A percentile compares a stretch with the other conserved stretches of the same genome.
These are phyloP conservation scores for Basidiobolus meristosporus DNA, from an alignment of 371 early-diverging fungal species.

Conservation along the genomic window DNA sequence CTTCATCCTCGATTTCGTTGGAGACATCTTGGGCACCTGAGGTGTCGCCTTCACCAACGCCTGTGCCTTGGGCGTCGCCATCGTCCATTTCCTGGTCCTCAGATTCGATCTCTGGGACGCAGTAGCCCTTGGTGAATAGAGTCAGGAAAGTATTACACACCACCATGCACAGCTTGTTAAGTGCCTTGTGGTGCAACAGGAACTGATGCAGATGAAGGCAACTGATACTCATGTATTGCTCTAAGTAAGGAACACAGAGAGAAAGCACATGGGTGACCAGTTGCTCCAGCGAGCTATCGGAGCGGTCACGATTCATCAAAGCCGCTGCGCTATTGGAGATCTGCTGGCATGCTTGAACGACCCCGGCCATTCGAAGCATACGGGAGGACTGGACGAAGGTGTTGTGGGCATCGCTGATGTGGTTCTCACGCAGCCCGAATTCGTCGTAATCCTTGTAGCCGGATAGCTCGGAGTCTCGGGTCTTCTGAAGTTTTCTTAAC, in stretches of 20 bases:
- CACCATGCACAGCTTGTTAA: slow-evolving; percentile 39
- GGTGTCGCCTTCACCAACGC: slow-evolving; percentile 93
- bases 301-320: not conserved
- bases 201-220: slow-evolving; percentile 36
- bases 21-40: slow-evolving; percentile 89
- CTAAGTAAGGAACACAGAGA: slow-evolving; percentile 32
- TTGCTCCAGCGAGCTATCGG: not conserved
- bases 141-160: slow-evolving; percentile 47
- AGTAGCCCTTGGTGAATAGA: slow-evolving; percentile 68
- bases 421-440: not conserved
- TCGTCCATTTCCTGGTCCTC: slow-evolving; percentile 26
- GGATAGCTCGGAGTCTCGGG: not conserved
- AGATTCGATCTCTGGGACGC: slow-evolving; percentile 49
- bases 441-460: not conserved
- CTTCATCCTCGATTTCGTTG: slow-evolving; percentile 91
- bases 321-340: not conserved
- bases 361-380: not conserved
- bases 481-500: not conserved
- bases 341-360: not conserved
- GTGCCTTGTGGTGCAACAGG: slow-evolving; percentile 41
- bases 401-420: not conserved
- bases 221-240: slow-evolving; percentile 39
- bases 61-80: slow-evolving; percentile 34
- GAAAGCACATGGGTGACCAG: slow-evolving; percentile 14
- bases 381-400: not conserved